These are phyloP conservation scores for Cardamine resedifolia DNA, from an alignment of 345 rosid genomes.

Conservation along the genomic window DNA sequence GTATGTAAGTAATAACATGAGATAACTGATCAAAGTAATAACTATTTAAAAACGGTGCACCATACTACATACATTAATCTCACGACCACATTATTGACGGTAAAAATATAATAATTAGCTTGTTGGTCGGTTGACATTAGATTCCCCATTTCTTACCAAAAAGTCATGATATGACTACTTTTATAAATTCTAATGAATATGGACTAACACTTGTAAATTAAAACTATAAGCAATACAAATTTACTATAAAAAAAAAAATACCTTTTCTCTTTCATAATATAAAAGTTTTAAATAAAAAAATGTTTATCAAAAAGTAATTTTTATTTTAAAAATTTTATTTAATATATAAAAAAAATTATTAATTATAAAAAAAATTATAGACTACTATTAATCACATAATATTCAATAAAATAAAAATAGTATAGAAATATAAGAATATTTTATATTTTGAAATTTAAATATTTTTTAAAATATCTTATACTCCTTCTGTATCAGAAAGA, in stretches of 20 bases:
- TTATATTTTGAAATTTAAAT: too few species aligned
- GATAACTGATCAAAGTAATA: neutral
- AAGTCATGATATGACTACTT: neutral
- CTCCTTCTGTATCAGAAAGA: too few species aligned
- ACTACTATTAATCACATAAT: too few species aligned
- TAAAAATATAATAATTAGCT: conserved; percentile 4
- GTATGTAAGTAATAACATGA: neutral
- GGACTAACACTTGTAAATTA: neutral
- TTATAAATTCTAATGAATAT: neutral
- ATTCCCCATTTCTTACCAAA: conserved; percentile 20
- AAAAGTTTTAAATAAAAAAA: too few species aligned
- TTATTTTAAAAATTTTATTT: too few species aligned
- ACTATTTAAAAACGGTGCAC: neutral
- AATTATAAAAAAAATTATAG: too few species aligned
- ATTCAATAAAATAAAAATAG: too few species aligned
- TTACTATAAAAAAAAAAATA: neutral
- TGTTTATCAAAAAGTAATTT: too few species aligned
- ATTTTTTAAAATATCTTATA: too few species aligned
- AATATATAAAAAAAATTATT: too few species aligned
- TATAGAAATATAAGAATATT: too few species aligned
- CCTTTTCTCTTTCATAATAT: too few species aligned
- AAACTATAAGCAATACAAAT: neutral
- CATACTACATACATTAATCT: neutral
- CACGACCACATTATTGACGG: conserved; percentile 18
- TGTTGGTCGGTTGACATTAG: conserved; percentile 32